phyloP scores from a whole-genome alignment of 108 stramenopile species.

The Parmales sp. region DNA sequence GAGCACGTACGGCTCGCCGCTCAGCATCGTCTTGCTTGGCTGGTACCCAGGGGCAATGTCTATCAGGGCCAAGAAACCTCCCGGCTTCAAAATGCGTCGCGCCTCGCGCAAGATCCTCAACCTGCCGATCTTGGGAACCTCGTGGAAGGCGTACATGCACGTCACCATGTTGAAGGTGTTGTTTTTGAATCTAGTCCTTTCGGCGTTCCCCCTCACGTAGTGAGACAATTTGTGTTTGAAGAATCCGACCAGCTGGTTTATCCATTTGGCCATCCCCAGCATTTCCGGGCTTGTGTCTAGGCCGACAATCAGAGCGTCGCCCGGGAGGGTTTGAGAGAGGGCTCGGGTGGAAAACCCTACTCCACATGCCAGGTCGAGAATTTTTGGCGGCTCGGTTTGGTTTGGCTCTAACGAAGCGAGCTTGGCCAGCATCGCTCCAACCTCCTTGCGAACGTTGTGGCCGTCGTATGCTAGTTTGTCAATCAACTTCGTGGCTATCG shows the following conservation, averaged over 20 bases:
- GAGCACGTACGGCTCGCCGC: slow-evolving; percentile 69
- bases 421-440: neutral
- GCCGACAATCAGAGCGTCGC: slow-evolving; percentile 39
- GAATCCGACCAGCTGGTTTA: neutral
- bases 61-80: slow-evolving; percentile 56
- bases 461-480: slow-evolving; percentile 66
- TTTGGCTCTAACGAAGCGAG: too few relatives aligned
- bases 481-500: slow-evolving; percentile 60
- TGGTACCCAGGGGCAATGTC: slow-evolving; percentile 58
- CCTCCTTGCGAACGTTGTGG: slow-evolving; percentile 36
- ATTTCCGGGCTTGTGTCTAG: slow-evolving; percentile 68
- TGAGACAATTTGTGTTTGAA: neutral
- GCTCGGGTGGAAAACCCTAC: slow-evolving; percentile 70
- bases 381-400: neutral
- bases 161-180: slow-evolving; percentile 46
- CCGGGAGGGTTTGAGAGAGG: slow-evolving; percentile 51
- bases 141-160: slow-evolving; percentile 63
- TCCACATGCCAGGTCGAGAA: slow-evolving; percentile 65
- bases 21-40: slow-evolving; percentile 50
- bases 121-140: slow-evolving; percentile 49
- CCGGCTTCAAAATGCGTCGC: slow-evolving; percentile 40
- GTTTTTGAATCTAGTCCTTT: slow-evolving; percentile 40
- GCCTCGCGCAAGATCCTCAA: slow-evolving; percentile 51
- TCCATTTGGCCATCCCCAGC: slow-evolving; percentile 51
- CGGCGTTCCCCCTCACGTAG: slow-evolving; percentile 17